Evolutionary conservation across 2,329 filamentous ascomycete species (phyloP).

Genomic region (Trichoderma arundinaceum): DNA sequence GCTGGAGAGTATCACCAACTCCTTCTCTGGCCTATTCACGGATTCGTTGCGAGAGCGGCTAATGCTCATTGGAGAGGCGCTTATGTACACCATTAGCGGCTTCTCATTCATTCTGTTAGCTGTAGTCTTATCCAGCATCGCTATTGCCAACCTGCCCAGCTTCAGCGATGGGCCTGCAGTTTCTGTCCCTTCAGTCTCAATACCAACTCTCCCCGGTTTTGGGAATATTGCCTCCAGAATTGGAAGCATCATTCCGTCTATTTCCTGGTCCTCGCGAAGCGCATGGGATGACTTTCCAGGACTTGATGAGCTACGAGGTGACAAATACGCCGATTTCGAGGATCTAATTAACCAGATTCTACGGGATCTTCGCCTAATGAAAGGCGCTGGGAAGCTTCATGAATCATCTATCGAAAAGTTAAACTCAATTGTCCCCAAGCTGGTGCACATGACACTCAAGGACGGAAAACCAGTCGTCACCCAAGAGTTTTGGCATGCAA

Average conservation of each 20-base stretch:
- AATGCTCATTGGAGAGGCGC: slow-evolving; percentile 9
- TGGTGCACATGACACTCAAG: slow-evolving; percentile 60
- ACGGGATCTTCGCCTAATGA: slow-evolving; percentile 35
- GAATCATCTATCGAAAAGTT: slow-evolving; percentile 51
- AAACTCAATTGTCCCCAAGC: slow-evolving; percentile 58
- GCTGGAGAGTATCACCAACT: slow-evolving; percentile 35
- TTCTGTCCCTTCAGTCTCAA: slow-evolving; percentile 7
- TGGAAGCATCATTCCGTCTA: slow-evolving; percentile 37
- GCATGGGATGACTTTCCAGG: slow-evolving; percentile 34
- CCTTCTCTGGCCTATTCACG: slow-evolving; percentile 32
- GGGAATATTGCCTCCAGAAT: slow-evolving; percentile 5
- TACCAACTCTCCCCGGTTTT: slow-evolving; percentile 7
- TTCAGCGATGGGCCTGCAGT: not conserved
- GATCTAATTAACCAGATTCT: slow-evolving; percentile 38
- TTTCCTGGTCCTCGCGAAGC: slow-evolving; percentile 39
- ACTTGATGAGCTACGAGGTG: slow-evolving; percentile 27
- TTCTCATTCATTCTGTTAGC: slow-evolving; percentile 11
- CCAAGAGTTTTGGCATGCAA: slow-evolving; percentile 68
- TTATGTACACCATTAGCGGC: not conserved
- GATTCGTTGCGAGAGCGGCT: slow-evolving; percentile 30
- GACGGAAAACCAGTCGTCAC: slow-evolving; percentile 61
- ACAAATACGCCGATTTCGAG: slow-evolving; percentile 35
- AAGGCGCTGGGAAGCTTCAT: slow-evolving; percentile 44
- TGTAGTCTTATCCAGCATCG: slow-evolving; percentile 1
- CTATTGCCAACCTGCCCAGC: slow-evolving; percentile 18